phyloP scores from a whole-genome alignment of 2,329 filamentous ascomycete species.

The Dissoconium aciculare region DNA sequence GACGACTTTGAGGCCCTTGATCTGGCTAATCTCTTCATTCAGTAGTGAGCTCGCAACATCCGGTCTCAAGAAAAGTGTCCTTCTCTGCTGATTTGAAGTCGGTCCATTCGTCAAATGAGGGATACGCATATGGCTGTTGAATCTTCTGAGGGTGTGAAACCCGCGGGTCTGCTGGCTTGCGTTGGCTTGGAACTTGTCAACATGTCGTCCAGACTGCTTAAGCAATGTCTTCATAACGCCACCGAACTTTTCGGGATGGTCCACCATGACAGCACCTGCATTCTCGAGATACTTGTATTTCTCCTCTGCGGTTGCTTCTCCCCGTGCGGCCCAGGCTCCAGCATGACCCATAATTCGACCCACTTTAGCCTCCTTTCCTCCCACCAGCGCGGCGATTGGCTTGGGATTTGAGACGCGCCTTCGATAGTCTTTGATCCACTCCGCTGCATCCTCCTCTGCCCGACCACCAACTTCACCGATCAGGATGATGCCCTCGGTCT shows the following conservation, averaged over 20 bases:
- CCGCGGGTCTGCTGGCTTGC: constrained; percentile 33
- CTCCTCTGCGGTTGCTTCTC: constrained; percentile 47
- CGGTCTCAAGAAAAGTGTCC: constrained; percentile 15
- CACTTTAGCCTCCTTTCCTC: constrained; percentile 47
- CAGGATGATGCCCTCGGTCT: constrained; percentile 57
- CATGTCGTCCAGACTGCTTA: constrained; percentile 27
- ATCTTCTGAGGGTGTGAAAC: constrained; percentile 26
- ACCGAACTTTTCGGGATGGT: constrained; percentile 64
- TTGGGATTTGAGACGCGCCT: constrained; percentile 45
- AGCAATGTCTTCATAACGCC: constrained; percentile 50
- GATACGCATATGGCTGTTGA: too few relatives aligned
- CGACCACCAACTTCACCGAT: constrained; percentile 59
- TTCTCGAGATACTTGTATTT: constrained; percentile 53
- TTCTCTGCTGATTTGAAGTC: constrained; percentile 8
- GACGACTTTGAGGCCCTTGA: constrained; percentile 16
- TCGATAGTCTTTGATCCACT: constrained; percentile 55
- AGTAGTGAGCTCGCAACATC: constrained; percentile 16
- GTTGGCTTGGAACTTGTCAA: constrained; percentile 25
- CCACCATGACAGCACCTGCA: constrained; percentile 54
- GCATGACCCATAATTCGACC: constrained; percentile 66
- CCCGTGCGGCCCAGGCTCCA: constrained; percentile 54
- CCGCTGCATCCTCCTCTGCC: constrained; percentile 55
- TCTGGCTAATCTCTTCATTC: constrained; percentile 17
- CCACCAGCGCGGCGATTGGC: constrained; percentile 60
- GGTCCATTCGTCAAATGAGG: neutral